These are phyloP conservation scores for Gastrodia elata DNA, from an alignment of 106 monocot genomes.

Conservation along the genomic window DNA sequence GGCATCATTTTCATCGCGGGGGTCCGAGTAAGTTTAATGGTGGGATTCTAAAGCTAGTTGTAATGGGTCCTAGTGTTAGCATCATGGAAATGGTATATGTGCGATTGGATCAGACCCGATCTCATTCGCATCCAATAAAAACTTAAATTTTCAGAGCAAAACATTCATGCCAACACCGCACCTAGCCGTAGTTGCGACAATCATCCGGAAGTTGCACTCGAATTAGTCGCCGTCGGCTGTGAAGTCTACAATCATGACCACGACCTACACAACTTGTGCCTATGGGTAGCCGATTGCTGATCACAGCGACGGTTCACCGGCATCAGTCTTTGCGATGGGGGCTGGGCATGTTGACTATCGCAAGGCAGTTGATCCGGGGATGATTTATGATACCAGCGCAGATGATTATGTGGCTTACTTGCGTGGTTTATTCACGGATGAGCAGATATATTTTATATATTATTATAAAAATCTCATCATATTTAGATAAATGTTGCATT, in stretches of 20 bases:
- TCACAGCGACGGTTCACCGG: not conserved
- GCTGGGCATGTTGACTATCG: constrained; percentile 16
- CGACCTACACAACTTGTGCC: not conserved
- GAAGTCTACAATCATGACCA: constrained; percentile 13
- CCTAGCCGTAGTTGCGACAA: constrained; percentile 10
- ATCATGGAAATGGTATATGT: constrained; percentile 1
- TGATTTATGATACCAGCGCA: constrained; percentile 16
- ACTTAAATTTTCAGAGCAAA: constrained; percentile 10
- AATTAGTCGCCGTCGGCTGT: constrained; percentile 20
- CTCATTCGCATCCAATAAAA: not conserved
- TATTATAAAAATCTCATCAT: too few relatives aligned
- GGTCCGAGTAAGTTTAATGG: constrained; percentile 8
- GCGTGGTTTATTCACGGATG: constrained; percentile 6
- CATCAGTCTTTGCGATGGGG: constrained; percentile 1
- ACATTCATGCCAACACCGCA: constrained; percentile 26
- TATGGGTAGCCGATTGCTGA: constrained; percentile 7
- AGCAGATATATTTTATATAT: not conserved
- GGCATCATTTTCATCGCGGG: constrained; percentile 14
- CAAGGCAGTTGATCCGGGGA: constrained; percentile 22
- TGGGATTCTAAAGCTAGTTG: constrained; percentile 12
- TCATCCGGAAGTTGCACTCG: constrained; percentile 12
- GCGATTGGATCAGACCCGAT: not conserved
- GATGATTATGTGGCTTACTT: constrained; percentile 17
- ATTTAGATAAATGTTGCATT: too few relatives aligned
- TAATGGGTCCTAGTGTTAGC: constrained; percentile 7